Percentiles rank a stretch among this genome's conserved stretches.
These are phyloP conservation scores for Fagopyrum tataricum DNA, from an alignment of 148 eudicot genomes.

Conservation along the genomic window DNA sequence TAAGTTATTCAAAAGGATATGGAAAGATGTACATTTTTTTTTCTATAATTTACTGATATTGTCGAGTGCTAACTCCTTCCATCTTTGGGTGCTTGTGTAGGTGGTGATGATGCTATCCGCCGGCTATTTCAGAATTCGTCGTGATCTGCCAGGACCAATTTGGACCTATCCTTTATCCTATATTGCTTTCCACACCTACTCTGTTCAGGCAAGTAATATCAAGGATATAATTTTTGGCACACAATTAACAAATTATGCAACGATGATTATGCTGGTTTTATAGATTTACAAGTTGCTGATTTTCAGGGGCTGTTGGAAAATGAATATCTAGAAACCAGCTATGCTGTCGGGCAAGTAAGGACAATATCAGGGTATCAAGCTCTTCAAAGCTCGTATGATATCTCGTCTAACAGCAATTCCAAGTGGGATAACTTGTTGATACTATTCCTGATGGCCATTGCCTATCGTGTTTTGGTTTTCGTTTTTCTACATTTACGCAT, in stretches of 20 bases:
- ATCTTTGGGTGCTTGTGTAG: conserved; percentile 53
- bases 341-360: conserved; percentile 79
- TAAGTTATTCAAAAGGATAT: conserved; percentile 37
- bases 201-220: conserved; percentile 65
- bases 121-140: conserved; percentile 79
- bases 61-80: conserved; percentile 70
- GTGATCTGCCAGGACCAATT: conserved; percentile 60
- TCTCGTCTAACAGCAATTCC: conserved; percentile 44
- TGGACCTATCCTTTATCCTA: conserved; percentile 84
- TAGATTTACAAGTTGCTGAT: background rate
- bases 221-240: background rate
- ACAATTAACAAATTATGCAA: background rate
- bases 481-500: conserved; percentile 44
- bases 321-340: conserved; percentile 58
- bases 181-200: conserved; percentile 78
- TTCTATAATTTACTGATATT: no score
- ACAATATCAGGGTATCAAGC: conserved; percentile 78
- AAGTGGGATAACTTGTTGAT: conserved; percentile 79
- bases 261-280: background rate
- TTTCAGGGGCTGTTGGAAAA: conserved; percentile 88
- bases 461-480: conserved; percentile 60
- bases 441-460: conserved; percentile 73
- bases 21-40: conserved; percentile 49
- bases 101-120: conserved; percentile 94
- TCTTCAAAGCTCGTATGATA: conserved; percentile 55